These are phyloP conservation scores for Ceriops tagal DNA, from an alignment of 345 rosid species.

Conservation along the genomic window DNA sequence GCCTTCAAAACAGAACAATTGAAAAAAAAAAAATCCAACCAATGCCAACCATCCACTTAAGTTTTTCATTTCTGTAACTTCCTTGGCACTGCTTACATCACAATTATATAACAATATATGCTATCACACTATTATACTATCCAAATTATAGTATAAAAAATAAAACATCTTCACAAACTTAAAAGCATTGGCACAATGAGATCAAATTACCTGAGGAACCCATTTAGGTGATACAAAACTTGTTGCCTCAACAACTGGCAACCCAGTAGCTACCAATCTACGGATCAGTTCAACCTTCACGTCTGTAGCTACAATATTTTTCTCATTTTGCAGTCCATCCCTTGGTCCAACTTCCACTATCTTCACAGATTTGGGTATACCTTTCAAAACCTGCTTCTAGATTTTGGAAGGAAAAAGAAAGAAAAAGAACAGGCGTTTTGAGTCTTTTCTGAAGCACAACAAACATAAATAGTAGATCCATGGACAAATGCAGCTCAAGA, in stretches of 20 bases:
- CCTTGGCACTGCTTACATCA: too few species aligned
- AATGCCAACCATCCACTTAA: too few species aligned
- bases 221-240: slow-evolving; percentile 83
- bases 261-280: slow-evolving; percentile 53
- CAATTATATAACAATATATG: too few species aligned
- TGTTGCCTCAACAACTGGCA: slow-evolving; percentile 72
- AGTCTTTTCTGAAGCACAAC: background rate
- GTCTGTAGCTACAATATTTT: slow-evolving; percentile 48
- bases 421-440: background rate
- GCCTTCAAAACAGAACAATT: too few species aligned
- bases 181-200: background rate
- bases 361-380: slow-evolving; percentile 58
- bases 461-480: background rate
- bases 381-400: slow-evolving; percentile 46
- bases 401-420: slow-evolving; percentile 10
- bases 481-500: background rate
- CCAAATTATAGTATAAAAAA: too few species aligned
- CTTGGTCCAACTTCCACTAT: slow-evolving; percentile 82
- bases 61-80: too few species aligned
- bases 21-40: too few species aligned
- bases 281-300: slow-evolving; percentile 60
- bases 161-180: too few species aligned
- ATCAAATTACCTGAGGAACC: slow-evolving; percentile 68
- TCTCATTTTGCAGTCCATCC: slow-evolving; percentile 78
- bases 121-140: too few species aligned